A percentile compares a stretch with the other conserved stretches of the same genome.
These are phyloP conservation scores for Cladosporium sp. DNA, from an alignment of 2,329 filamentous ascomycete species.

Conservation along the genomic window DNA sequence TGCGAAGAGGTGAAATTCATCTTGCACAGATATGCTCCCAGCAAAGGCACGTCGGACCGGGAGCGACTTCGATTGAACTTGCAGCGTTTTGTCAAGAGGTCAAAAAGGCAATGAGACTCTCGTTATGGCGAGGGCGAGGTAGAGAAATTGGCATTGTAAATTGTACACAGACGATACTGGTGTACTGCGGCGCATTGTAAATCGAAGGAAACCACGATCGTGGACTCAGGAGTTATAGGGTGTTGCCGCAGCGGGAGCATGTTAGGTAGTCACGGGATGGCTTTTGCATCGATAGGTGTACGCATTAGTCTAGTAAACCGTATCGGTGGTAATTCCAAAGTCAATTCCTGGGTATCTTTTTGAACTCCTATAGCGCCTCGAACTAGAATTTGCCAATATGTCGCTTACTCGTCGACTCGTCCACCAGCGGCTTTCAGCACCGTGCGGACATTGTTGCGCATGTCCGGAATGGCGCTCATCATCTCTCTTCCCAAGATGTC, in stretches of 20 bases:
- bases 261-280: too few species aligned
- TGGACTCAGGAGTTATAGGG: too few species aligned
- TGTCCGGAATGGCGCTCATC: constrained; percentile 58
- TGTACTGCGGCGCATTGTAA: too few species aligned
- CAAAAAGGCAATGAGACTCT: neutral
- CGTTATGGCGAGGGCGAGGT: neutral
- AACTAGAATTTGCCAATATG: too few species aligned
- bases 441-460: constrained; percentile 53
- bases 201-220: too few species aligned
- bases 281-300: too few species aligned
- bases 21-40: neutral
- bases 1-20: too few species aligned
- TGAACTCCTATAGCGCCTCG: neutral
- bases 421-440: constrained; percentile 50
- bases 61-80: neutral
- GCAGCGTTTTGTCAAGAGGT: neutral
- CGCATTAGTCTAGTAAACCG: too few species aligned
- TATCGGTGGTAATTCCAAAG: neutral
- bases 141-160: neutral
- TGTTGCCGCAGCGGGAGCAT: neutral
- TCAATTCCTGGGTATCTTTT: constrained; percentile 11
- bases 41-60: neutral
- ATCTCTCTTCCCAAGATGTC: constrained; percentile 61
- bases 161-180: too few species aligned
- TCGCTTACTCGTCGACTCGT: constrained; percentile 9